Conservation (phyloP, 768 basidiomycete species). For the Suillus subalutaceus region DNA sequence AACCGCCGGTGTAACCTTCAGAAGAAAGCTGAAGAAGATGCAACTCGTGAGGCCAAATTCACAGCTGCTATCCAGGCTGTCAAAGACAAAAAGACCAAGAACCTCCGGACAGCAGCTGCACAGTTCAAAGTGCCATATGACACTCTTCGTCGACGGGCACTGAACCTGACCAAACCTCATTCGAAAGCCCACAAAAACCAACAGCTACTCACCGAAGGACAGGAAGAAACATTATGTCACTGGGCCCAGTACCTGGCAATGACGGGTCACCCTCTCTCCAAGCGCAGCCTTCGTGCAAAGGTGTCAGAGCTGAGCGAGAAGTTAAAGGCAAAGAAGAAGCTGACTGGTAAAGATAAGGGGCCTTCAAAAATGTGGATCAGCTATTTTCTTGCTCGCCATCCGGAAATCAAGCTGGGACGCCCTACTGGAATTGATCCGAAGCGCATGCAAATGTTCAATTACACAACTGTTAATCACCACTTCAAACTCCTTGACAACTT, state of each 20-base stretch:
- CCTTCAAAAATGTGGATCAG: too few relatives aligned
- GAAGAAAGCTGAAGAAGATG: too few relatives aligned
- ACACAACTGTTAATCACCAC: too few relatives aligned
- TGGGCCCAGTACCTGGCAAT: not conserved
- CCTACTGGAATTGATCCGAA: too few relatives aligned
- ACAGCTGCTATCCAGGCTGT: not conserved
- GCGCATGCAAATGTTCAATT: too few relatives aligned
- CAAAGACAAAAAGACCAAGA: not conserved
- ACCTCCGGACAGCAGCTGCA: not conserved
- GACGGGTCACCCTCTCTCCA: not conserved
- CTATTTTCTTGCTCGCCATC: too few relatives aligned
- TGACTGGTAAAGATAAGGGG: too few relatives aligned
- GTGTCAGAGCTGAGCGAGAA: conserved; percentile 1
- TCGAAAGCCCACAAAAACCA: not conserved
- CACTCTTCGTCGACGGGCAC: not conserved
- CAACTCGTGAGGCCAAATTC: not conserved
- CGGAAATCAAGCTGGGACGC: too few relatives aligned
- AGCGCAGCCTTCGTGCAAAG: not conserved
- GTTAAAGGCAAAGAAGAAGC: too few relatives aligned
- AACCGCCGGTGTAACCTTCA: too few relatives aligned
- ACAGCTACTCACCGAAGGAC: not conserved
- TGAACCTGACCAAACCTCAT: not conserved
- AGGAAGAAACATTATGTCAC: conserved; percentile 1
- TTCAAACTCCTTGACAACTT: too few relatives aligned
- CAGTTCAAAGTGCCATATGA: not conserved